phyloP scores from a whole-genome alignment of 2,329 filamentous ascomycete genomes.

The Aureobasidium sp. region DNA sequence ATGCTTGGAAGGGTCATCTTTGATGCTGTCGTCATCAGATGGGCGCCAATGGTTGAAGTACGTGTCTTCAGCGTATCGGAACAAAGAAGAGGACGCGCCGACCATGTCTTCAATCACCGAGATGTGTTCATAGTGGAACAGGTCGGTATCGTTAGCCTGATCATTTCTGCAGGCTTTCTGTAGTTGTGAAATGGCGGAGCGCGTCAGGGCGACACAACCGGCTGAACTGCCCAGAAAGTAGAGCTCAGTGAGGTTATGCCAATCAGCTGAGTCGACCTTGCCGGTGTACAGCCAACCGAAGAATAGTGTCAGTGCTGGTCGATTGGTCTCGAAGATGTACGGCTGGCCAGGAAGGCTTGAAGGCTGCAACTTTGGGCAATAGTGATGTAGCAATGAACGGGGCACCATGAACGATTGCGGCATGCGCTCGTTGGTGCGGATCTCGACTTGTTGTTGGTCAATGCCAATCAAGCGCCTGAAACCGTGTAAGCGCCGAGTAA shows the following conservation, averaged over 20 bases:
- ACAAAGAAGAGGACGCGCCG: neutral
- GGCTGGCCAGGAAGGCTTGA: neutral
- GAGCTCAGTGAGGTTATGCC: neutral
- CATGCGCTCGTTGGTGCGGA: neutral
- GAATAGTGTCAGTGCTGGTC: neutral
- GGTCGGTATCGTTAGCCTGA: neutral
- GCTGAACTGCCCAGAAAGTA: neutral
- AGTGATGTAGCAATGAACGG: neutral
- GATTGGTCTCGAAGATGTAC: neutral
- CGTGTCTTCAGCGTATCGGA: neutral
- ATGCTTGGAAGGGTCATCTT: neutral
- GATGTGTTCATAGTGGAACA: neutral
- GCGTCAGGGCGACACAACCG: neutral
- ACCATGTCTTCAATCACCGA: neutral
- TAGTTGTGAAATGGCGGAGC: neutral
- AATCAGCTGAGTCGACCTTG: neutral
- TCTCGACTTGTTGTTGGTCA: neutral
- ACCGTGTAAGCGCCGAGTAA: neutral
- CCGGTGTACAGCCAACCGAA: neutral
- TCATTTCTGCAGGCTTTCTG: neutral
- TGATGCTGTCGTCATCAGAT: neutral
- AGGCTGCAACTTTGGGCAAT: neutral
- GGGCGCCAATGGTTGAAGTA: slow-evolving; percentile 1
- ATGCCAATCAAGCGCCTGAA: neutral
- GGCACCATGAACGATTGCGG: neutral